Evolutionary conservation across 1,284 basidiomycete species (phyloP).

Genomic region (Crocinoboletus sp.): DNA sequence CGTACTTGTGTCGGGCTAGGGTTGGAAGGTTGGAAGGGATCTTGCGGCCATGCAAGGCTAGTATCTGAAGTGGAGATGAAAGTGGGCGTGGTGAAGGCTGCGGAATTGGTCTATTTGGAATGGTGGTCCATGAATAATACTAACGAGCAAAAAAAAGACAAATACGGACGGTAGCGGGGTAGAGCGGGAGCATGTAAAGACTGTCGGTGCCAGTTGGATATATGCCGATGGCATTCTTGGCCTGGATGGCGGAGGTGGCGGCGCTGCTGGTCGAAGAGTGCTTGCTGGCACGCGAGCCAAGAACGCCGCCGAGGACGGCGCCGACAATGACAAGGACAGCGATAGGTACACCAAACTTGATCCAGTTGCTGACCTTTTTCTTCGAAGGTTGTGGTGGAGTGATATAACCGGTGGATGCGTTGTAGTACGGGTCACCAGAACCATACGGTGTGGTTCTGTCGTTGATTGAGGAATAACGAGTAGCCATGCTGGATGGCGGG

Average conservation of each 20-base stretch:
- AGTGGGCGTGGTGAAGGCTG: conserved; percentile 74
- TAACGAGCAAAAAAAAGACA: background rate
- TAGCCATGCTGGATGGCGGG: conserved; percentile 22
- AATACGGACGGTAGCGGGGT: conserved; percentile 76
- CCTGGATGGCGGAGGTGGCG: conserved; percentile 53
- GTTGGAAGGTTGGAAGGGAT: conserved; percentile 63
- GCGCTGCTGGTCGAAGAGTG: conserved; percentile 35
- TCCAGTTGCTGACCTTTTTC: conserved; percentile 44
- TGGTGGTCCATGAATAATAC: conserved; percentile 1
- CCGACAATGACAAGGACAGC: conserved; percentile 53
- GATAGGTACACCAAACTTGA: conserved; percentile 54
- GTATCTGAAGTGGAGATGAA: conserved; percentile 49
- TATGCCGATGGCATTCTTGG: conserved; percentile 56
- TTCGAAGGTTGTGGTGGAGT: conserved; percentile 39
- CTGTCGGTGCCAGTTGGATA: conserved; percentile 76
- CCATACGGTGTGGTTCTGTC: conserved; percentile 41
- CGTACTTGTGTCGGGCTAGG: conserved; percentile 61
- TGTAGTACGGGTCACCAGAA: conserved; percentile 61
- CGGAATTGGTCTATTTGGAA: conserved; percentile 65
- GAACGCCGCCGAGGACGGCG: conserved; percentile 64
- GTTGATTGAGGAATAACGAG: conserved; percentile 47
- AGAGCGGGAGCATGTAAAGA: conserved; percentile 77
- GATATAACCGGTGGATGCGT: conserved; percentile 62
- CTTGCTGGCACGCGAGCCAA: conserved; percentile 53
- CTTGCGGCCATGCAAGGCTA: conserved; percentile 67